A percentile compares a stretch with the other conserved stretches of the same genome.
Evolutionary conservation across 169 alveolate genomes (phyloP).

Genomic region (Cryptosporidium tyzzeri): DNA sequence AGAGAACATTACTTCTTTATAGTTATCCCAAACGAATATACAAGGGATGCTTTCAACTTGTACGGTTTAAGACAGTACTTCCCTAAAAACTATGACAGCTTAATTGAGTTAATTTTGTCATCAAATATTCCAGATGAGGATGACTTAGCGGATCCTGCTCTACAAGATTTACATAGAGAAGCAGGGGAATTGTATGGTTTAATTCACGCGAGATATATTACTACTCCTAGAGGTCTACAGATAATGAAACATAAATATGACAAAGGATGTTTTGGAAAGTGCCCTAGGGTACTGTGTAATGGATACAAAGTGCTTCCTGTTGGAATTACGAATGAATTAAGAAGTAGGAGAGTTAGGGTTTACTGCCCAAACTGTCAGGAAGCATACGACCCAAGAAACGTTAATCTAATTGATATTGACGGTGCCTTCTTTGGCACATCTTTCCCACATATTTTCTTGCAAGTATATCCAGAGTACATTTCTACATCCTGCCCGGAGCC

Average conservation of each 20-base stretch:
- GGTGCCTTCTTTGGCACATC: slow-evolving; percentile 97
- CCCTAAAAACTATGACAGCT: slow-evolving; percentile 75
- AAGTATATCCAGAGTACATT: slow-evolving; percentile 89
- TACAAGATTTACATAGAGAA: slow-evolving; percentile 86
- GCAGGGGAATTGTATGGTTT: slow-evolving; percentile 94
- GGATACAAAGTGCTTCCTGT: slow-evolving; percentile 94
- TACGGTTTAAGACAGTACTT: slow-evolving; percentile 80
- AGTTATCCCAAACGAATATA: slow-evolving; percentile 75
- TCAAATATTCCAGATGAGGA: slow-evolving; percentile 79
- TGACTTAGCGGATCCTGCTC: slow-evolving; percentile 79
- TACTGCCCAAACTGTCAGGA: slow-evolving; percentile 97
- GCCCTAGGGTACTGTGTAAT: slow-evolving; percentile 97
- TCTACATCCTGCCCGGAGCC: slow-evolving; percentile 86
- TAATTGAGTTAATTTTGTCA: slow-evolving; percentile 77
- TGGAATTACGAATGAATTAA: slow-evolving; percentile 93
- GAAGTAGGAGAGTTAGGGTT: slow-evolving; percentile 92
- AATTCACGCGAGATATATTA: slow-evolving; percentile 94
- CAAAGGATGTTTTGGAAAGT: slow-evolving; percentile 95
- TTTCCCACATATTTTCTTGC: slow-evolving; percentile 92
- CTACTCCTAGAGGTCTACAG: slow-evolving; percentile 91
- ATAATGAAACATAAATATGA: slow-evolving; percentile 94
- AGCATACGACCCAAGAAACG: slow-evolving; percentile 86
- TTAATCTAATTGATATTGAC: slow-evolving; percentile 89
- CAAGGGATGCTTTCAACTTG: slow-evolving; percentile 82
- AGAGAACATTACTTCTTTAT: slow-evolving; percentile 75